Evolutionary conservation across 768 basidiomycete species (phyloP), one percentile per base, ranked within the genome.

Genomic region (Suillus ampliporus): DNA sequence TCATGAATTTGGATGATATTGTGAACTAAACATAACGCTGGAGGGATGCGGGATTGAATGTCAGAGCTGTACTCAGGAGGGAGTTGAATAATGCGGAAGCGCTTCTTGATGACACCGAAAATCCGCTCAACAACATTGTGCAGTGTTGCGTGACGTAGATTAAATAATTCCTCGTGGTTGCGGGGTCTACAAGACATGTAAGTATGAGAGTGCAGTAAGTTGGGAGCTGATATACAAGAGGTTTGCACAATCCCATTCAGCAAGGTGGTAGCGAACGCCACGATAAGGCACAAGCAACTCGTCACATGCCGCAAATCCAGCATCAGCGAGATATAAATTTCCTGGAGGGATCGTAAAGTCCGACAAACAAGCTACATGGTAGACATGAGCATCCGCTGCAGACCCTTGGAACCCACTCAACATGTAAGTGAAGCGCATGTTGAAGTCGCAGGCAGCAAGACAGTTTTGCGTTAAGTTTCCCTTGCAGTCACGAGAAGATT

Each of bases 371-470:
- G 78, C 72, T 65, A 75, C 52, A 4, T 71, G 38, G 65, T 67
- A 81, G 40, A 82, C 68, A 1, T 64, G 61, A 19, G 71, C 65
- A 71, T 82, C 78, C 4, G 79, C 70, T 14, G 70, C 68, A 46
- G 72, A 75, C 1, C 80, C 80, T 47, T 83, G 80, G 74, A 76
- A 81, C 3, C 80, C 78, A 64, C 69, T 74, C 13, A 77, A 58
- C 15, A 80, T 59, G 65, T 80, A 82, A 17, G 69, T 61, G 58
- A 82, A 81, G 5, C 60, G 57, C 52, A 80, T 62, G 48, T 68
- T 57, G 57, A 80, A 80, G 2, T 64, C 64, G 21, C 74, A 77
- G 9, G 61, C 69, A 13, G 77, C 76, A 17, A 82, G 69, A n/a
- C 68, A 67, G 64, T 82, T 82, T 53, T 77, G 77, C 0, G 78